Conservation (phyloP, 345 rosid species). For the Eucalyptus tenuipes region DNA sequence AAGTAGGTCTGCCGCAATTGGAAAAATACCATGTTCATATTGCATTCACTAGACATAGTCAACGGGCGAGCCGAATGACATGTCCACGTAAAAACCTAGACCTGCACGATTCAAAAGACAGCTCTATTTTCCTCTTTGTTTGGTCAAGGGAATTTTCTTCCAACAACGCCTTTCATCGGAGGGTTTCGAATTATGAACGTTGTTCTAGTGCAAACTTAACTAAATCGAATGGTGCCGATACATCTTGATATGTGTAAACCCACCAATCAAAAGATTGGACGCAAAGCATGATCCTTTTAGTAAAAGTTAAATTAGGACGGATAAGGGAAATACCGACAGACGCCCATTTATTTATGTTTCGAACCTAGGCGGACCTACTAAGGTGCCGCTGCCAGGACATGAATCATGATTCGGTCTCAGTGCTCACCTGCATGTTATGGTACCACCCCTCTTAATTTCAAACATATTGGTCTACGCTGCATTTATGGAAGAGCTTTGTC, state of each 20-base stretch:
- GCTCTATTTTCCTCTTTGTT: not conserved
- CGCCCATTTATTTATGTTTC: not conserved
- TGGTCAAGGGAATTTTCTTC: not conserved
- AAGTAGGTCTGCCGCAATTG: not conserved
- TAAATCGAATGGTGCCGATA: not conserved
- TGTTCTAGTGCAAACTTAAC: not conserved
- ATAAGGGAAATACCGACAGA: not conserved
- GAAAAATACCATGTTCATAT: not conserved
- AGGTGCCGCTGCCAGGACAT: not conserved
- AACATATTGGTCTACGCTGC: not conserved
- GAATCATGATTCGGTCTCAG: not conserved
- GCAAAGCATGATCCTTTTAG: not conserved
- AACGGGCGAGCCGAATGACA: not conserved
- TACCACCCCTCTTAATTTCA: not conserved
- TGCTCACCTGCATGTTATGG: not conserved
- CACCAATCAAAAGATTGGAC: not conserved
- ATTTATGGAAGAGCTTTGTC: not conserved
- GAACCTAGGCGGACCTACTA: not conserved
- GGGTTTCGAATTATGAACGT: not conserved
- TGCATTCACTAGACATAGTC: not conserved
- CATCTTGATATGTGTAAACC: not conserved
- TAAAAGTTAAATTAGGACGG: not conserved
- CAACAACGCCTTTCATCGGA: not conserved
- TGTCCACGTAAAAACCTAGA: not conserved
- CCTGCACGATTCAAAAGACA: not conserved